Conservation (phyloP, 1,284 basidiomycete species). For the Bondarzewia mesenterica region DNA sequence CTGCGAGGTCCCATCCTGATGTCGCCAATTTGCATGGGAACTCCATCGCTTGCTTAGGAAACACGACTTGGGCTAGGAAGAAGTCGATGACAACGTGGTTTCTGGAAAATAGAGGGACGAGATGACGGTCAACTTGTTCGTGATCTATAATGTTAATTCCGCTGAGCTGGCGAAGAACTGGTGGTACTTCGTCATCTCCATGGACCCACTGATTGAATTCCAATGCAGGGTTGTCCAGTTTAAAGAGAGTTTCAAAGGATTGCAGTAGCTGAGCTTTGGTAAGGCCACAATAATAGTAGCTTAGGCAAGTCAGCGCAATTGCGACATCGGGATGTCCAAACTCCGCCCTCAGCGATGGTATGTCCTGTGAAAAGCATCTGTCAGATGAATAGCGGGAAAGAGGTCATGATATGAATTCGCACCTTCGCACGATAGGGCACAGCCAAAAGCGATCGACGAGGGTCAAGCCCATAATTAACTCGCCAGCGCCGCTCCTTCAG, state of each 20-base stretch:
- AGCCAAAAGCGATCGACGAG: not conserved
- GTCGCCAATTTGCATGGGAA: constrained; percentile 39
- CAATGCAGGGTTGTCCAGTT: constrained; percentile 33
- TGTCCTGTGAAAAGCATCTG: constrained; percentile 21
- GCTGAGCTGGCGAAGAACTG: constrained; percentile 21
- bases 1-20: constrained; percentile 47
- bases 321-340: constrained; percentile 49
- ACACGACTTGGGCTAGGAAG: constrained; percentile 37
- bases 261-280: constrained; percentile 27
- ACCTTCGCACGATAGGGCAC: constrained; percentile 8
- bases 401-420: not conserved
- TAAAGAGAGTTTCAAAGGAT: constrained; percentile 33
- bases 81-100: constrained; percentile 33
- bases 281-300: constrained; percentile 46
- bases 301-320: constrained; percentile 39
- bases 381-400: not conserved
- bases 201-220: constrained; percentile 37
- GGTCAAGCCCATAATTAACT: constrained; percentile 3
- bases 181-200: constrained; percentile 18
- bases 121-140: constrained; percentile 21
- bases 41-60: constrained; percentile 41
- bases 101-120: constrained; percentile 28
- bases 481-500: constrained; percentile 21
- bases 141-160: constrained; percentile 36
- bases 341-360: constrained; percentile 39